Evolutionary conservation across 352 stramenopile species (phyloP), one percentile per base, ranked within the genome.

Genomic region (Pythium phragmiticola): DNA sequence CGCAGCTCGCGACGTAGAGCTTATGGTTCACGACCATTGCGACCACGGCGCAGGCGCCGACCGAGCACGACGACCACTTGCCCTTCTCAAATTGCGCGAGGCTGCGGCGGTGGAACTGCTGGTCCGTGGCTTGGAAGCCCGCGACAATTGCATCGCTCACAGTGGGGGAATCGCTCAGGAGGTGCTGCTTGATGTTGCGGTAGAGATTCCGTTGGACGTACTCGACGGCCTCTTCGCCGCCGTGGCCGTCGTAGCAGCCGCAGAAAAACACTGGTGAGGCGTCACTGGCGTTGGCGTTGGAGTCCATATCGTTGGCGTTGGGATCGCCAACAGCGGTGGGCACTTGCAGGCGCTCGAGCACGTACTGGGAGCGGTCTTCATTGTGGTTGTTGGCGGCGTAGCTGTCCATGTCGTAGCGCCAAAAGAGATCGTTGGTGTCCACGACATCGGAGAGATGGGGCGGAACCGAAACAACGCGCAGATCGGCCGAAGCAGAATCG

Each of bases 241-340:
- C 80, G 60, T 89, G 80, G 41, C 80, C 80, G 53, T 89, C 80
- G 68, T 89, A 89, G 70, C 77, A 87, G n/a, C 73, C 80, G 55
- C 80, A 89, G 65, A 89, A 89, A 58, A 89, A 87, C 13, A 86
- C 59, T 34, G 68, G 75, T 21, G 67, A 14, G 21, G 42, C 66
- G 4, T 57, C 65, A 14, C 51, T 61, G 7, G 6, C 9, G 16
- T 37, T n/a, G n/a, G 39, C 26, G 21, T 3, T 30, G 26, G 26
- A 3, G 26, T 30, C 26, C 26, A 30, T 30, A 30, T 30, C 26
- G 26, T 30, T 30, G 26, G 26, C 26, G 26, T 5, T 30, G 26
- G 26, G 26, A 5, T 30, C 26, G 26, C 26, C 26, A 30, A 3
- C 26, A 30, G 36, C 26, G 7, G 36, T 13, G 34, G 65, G 37